Conservation (phyloP, 2,329 filamentous ascomycete species). For the Huntiella bhutanensis region DNA sequence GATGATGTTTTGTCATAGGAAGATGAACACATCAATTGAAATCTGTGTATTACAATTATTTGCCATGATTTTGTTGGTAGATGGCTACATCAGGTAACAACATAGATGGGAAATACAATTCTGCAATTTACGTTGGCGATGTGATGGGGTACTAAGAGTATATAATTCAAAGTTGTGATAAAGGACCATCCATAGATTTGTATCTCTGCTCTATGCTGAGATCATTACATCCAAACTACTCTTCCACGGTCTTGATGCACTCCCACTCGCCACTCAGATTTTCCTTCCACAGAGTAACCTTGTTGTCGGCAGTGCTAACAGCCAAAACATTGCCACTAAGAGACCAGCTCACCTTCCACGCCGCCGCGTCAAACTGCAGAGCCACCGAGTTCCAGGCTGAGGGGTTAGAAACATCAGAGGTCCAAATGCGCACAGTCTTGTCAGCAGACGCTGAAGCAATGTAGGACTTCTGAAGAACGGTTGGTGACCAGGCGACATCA, state of each 20-base stretch:
- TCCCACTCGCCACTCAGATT: conserved; percentile 94
- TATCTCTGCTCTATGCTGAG: too few relatives aligned
- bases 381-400: conserved; percentile 72
- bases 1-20: background rate
- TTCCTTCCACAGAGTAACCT: conserved; percentile 97
- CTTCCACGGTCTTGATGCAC: conserved; percentile 88
- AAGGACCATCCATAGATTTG: background rate
- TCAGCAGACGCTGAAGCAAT: conserved; percentile 92
- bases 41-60: background rate
- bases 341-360: conserved; percentile 97
- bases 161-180: background rate
- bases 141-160: background rate
- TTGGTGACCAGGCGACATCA: conserved; percentile 93
- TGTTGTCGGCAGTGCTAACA: conserved; percentile 86
- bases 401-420: conserved; percentile 40
- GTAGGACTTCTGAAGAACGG: conserved; percentile 85
- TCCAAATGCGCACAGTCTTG: conserved; percentile 97
- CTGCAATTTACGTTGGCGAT: background rate
- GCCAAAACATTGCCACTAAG: conserved; percentile 91
- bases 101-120: too few relatives aligned
- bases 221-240: conserved; percentile 29
- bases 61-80: too few relatives aligned
- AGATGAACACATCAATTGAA: background rate
- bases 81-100: too few relatives aligned
- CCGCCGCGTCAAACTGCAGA: conserved; percentile 68